Base-by-base conservation (phyloP, 1,139 yeast genomes). In the Kodamaea anthophila region DNA sequence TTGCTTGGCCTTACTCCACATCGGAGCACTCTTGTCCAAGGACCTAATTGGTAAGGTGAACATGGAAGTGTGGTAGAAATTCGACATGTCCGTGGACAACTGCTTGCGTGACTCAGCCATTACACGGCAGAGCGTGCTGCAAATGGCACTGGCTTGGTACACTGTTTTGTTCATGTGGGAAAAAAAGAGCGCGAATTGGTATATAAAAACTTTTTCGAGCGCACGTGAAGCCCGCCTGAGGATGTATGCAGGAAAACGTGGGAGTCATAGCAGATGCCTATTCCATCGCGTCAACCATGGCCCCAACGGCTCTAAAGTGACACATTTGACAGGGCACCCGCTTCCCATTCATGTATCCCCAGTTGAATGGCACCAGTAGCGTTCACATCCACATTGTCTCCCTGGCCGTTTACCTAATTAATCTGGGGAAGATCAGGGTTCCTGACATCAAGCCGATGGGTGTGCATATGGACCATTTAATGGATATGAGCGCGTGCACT, bases 81-180 rank as follows among this genome's bases (percentile, higher is more conserved):
- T 23, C 29, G 38, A 23, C 32, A 46, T 29, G 43, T 60, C 61
- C 13, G 44, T 37, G 5, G 42, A 38, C 5, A 51, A 37, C 5
- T 51, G 36, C 9, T 46, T 41, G 8, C 42, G 35, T 2, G 64
- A 44, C 16, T 53, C 51, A 18, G 41, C 39, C 13, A 42, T 39
- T 14, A 61, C 58, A 26, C 44, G 44, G 12, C 44, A 29, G 13
- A 53, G 48, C 19, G 62, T 47, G 32, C 51, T 42, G 16, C 58
- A 49, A 4, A 63, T 45, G 27, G 51, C 49, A 18, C 47, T 47
- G 4, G 53, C 35, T 38, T 61, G 63, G 36, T 49, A 57, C 15
- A 55, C 31, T 26, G 38, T 36, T 29, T 39, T 38, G 33, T 36
- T 37, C 34, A 40, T 38, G n/a, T n/a, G n/a, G n/a, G n/a, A n/a